Conservation (phyloP, 73 alveolate genomes). For the Paramecium biaurelia region DNA sequence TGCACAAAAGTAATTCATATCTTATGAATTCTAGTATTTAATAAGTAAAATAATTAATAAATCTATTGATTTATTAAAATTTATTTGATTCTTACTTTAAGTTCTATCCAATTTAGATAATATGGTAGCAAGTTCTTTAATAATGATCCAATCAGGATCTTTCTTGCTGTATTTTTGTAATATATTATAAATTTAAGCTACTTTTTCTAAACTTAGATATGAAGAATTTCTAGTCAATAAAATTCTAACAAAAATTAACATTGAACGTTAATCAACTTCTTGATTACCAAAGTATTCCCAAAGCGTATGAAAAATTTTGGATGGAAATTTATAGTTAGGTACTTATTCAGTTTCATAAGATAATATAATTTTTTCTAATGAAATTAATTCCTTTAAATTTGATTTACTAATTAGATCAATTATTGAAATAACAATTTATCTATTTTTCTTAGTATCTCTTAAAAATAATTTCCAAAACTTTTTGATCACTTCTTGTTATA, state of each 20-base stretch:
- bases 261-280: not conserved
- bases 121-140: not conserved
- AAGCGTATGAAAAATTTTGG: not conserved
- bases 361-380: not conserved
- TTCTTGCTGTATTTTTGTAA: not conserved
- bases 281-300: not conserved
- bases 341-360: not conserved
- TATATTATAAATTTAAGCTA: not conserved
- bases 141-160: slow-evolving; percentile 18
- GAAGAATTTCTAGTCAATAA: not conserved
- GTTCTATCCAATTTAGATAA: not conserved
- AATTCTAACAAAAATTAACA: not conserved
- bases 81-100: not conserved
- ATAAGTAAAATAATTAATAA: not conserved
- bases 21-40: not conserved
- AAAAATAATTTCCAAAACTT: slow-evolving; percentile 16
- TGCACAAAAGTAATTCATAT: slow-evolving; percentile 16
- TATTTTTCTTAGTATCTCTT: not conserved
- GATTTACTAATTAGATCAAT: not conserved
- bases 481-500: not conserved
- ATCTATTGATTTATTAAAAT: not conserved
- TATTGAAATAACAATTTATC: not conserved
- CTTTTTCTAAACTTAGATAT: not conserved
- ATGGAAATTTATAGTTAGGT: slow-evolving; percentile 5
- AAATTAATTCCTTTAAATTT: not conserved